phyloP scores from a whole-genome alignment of 1,139 yeast species.

The Yamadazyma dendronema region DNA sequence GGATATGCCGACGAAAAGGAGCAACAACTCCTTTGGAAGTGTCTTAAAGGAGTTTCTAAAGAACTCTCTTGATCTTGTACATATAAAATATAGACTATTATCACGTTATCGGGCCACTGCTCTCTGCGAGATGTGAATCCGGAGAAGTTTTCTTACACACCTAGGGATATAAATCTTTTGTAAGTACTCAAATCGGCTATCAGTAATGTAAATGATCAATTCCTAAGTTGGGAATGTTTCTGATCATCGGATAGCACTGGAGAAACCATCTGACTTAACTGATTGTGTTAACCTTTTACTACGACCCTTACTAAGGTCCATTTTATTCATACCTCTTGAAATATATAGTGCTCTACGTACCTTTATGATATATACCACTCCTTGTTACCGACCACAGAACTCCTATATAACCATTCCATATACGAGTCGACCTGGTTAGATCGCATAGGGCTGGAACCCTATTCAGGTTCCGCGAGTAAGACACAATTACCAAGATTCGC shows the following conservation, averaged over 20 bases:
- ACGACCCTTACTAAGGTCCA: too few species aligned
- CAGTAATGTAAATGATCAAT: conserved; percentile 22
- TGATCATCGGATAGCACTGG: conserved; percentile 32
- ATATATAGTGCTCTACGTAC: too few species aligned
- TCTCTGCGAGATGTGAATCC: too few species aligned
- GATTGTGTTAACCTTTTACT: conserved; percentile 4
- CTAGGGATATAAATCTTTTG: too few species aligned
- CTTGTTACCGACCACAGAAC: too few species aligned
- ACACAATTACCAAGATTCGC: not conserved
- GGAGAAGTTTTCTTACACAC: too few species aligned
- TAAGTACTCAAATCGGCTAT: too few species aligned
- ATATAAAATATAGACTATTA: not conserved
- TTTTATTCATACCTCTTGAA: not conserved
- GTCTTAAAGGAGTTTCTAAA: conserved; percentile 52
- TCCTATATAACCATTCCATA: too few species aligned
- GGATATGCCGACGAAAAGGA: conserved; percentile 75
- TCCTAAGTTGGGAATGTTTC: conserved; percentile 40
- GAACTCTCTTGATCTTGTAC: conserved; percentile 19
- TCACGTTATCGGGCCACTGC: not conserved
- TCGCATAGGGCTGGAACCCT: conserved; percentile 12
- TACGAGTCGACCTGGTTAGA: too few species aligned
- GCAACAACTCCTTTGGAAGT: conserved; percentile 60
- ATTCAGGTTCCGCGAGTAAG: too few species aligned
- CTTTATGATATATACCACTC: too few species aligned
- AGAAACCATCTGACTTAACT: conserved; percentile 22